Percentiles rank a stretch among this genome's conserved stretches.
Evolutionary conservation across 2,329 filamentous ascomycete genomes (phyloP).

Genomic region (Trichophyton mentagrophytes): DNA sequence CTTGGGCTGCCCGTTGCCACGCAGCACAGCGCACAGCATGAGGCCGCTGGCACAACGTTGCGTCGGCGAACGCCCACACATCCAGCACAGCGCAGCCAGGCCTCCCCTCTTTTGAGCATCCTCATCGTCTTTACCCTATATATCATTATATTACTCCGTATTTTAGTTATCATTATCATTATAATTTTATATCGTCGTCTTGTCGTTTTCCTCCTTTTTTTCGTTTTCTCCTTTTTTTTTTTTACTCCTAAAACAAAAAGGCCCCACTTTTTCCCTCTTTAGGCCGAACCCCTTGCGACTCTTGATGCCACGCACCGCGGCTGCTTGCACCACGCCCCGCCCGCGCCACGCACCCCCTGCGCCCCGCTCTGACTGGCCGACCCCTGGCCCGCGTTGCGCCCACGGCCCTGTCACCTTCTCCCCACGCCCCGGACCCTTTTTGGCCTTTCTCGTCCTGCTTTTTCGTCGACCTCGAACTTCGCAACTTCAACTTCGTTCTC

Average conservation of each 20-base stretch:
- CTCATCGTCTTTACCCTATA: background rate
- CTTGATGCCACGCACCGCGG: background rate
- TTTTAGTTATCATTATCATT: background rate
- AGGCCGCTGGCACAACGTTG: no score
- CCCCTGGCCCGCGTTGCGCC: background rate
- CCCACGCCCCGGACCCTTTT: conserved; percentile 9
- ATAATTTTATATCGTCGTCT: background rate
- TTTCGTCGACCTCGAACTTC: conserved; percentile 14
- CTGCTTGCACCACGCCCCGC: background rate
- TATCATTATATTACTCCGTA: background rate
- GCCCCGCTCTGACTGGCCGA: background rate
- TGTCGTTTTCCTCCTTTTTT: no score
- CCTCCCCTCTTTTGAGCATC: background rate
- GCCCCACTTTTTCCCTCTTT: no score
- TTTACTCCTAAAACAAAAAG: no score
- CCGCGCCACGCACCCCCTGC: background rate
- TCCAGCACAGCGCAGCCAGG: no score
- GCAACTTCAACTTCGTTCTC: conserved; percentile 13
- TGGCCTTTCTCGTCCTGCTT: conserved; percentile 13
- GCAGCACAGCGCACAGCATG: no score
- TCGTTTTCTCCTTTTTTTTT: no score
- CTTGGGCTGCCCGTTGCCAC: no score
- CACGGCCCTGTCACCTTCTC: background rate
- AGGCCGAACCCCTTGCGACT: background rate
- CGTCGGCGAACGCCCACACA: no score